Conservation (phyloP, 768 basidiomycete species). For the Podaxis rugospora region DNA sequence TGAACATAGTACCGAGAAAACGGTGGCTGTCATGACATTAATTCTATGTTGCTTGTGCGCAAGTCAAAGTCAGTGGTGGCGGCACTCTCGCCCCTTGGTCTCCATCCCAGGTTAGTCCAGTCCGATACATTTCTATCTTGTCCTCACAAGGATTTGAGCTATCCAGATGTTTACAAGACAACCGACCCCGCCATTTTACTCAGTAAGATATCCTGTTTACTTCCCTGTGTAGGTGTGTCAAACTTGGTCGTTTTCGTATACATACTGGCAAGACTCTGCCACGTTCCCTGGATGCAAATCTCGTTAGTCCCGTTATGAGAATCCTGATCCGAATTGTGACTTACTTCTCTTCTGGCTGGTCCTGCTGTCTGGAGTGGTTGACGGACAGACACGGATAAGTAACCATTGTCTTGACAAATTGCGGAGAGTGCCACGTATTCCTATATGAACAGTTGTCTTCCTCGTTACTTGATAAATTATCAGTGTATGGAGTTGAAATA, state of each 20-base stretch:
- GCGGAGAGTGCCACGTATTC: no score
- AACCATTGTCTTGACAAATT: neutral
- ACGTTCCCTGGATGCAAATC: conserved; percentile 26
- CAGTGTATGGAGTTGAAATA: no score
- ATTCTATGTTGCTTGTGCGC: no score
- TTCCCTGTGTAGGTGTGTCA: neutral
- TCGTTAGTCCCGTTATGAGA: conserved; percentile 21
- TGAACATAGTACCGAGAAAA: no score
- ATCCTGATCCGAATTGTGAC: neutral
- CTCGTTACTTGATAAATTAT: no score
- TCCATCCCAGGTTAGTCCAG: neutral
- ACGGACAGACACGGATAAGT: neutral
- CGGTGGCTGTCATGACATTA: no score
- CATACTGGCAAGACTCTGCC: conserved; percentile 22
- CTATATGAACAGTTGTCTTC: no score
- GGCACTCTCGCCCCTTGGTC: no score
- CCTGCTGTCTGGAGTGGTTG: conserved; percentile 22
- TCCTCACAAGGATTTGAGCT: neutral
- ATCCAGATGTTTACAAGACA: conserved; percentile 25
- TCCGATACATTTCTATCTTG: neutral
- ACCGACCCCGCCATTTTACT: conserved; percentile 30
- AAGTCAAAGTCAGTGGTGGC: no score
- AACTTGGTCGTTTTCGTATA: conserved; percentile 16
- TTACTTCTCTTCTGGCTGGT: conserved; percentile 19
- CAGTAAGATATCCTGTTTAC: conserved; percentile 17